These are phyloP conservation scores for Aspergillus indologenus DNA, from an alignment of 495 filamentous ascomycete species.

Conservation along the genomic window DNA sequence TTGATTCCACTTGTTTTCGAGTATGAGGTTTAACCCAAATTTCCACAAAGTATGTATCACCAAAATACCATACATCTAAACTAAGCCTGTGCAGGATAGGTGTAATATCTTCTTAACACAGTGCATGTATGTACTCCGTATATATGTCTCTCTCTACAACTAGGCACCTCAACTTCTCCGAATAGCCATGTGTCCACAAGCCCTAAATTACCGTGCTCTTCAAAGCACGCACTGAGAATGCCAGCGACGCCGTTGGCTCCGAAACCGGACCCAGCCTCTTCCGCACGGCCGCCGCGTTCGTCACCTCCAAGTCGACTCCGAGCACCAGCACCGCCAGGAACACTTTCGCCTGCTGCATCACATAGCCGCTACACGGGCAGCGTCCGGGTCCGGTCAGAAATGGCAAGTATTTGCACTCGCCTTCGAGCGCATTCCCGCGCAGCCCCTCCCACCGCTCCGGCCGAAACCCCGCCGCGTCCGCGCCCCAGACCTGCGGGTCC, in stretches of 20 bases:
- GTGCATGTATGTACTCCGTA: too few species aligned
- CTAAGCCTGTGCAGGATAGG: too few species aligned
- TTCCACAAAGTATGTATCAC: too few species aligned
- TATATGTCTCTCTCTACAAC: too few species aligned
- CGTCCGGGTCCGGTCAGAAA: constrained; percentile 1
- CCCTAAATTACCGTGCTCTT: too few species aligned
- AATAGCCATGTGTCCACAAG: too few species aligned
- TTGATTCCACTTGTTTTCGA: too few species aligned
- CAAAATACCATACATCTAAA: too few species aligned
- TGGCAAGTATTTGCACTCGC: neutral
- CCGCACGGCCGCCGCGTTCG: neutral
- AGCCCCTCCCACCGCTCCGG: neutral
- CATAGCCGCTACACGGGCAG: neutral
- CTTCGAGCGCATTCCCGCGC: neutral
- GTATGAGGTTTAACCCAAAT: too few species aligned
- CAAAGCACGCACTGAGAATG: too few species aligned
- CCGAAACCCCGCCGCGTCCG: neutral
- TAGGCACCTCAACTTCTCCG: too few species aligned
- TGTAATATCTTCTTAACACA: too few species aligned
- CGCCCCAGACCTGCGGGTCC: neutral
- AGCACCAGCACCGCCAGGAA: neutral
- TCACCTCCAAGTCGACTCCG: neutral
- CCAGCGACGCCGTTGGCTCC: neutral
- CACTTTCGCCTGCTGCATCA: neutral
- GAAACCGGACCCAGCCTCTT: neutral